phyloP scores from a whole-genome alignment of 2,329 filamentous ascomycete species.

The Ceratocystis diversiconidia region DNA sequence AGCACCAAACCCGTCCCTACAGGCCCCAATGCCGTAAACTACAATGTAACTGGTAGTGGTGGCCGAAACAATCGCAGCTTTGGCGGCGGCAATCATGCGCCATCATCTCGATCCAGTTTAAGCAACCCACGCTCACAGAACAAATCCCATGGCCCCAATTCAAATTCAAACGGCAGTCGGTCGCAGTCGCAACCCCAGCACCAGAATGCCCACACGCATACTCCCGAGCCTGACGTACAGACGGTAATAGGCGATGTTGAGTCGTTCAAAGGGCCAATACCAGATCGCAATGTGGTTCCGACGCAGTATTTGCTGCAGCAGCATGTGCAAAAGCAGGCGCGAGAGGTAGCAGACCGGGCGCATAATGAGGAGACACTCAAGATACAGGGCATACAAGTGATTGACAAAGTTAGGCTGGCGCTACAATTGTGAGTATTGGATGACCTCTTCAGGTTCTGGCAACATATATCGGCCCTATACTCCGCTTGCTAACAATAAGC shows the following conservation, averaged over 20 bases:
- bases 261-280: constrained; percentile 29
- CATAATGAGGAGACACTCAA: constrained; percentile 62
- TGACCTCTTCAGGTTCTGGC: neutral
- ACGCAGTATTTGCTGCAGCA: constrained; percentile 72
- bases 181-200: constrained; percentile 10
- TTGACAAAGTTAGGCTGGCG: constrained; percentile 67
- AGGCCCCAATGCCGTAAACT: constrained; percentile 4
- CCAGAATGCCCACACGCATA: neutral
- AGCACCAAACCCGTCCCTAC: constrained; percentile 6
- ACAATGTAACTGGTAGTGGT: constrained; percentile 3
- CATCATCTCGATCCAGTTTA: too few relatives aligned
- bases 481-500: constrained; percentile 14
- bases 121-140: constrained; percentile 3
- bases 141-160: neutral
- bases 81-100: neutral
- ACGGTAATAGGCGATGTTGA: constrained; percentile 14
- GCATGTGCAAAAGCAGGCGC: constrained; percentile 57
- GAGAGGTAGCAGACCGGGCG: constrained; percentile 56
- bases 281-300: constrained; percentile 36
- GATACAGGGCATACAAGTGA: constrained; percentile 75
- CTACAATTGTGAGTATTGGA: constrained; percentile 53
- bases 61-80: constrained; percentile 4
- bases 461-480: too few relatives aligned
- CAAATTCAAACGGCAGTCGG: neutral
- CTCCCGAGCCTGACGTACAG: constrained; percentile 11